Base-by-base conservation (phyloP, 331 rosid species). In the Malus hybrid region DNA sequence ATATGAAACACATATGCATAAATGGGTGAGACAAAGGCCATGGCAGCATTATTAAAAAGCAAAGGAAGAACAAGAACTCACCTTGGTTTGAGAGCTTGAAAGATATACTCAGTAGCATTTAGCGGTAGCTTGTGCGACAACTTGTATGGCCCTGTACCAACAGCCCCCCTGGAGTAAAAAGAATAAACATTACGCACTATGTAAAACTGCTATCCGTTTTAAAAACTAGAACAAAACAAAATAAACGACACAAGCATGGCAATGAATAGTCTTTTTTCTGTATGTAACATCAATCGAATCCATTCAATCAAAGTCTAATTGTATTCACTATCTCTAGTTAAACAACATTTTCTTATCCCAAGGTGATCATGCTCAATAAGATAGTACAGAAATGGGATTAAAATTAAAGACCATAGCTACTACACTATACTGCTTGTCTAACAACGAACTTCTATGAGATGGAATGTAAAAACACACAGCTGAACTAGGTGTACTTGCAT, bases 41-140 rank as follows among this genome's bases (percentile, higher is more conserved):
- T 6, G 39, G 34, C 39, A 57, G 63, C n/a, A 53, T 56, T 42
- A 58, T 60, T 56, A 75, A 76, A 75, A 48, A 3, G 19, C 30
- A 70, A 19, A 7, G 58, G 4, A 57, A 64, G 29, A 74, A 42
- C 19, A 14, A 26, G 33, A 58, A 63, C 68, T 74, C 78, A 90
- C 96, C 96, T 90, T 68, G 96, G 96, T 75, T 82, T 88, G 63
- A 90, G 87, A 74, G 93, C 90, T 73, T 88, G 91, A 56, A 86
- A 80, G 78, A 90, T 86, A 71, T 90, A 90, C 50, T 86, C 85
- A n/a, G 93, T 88, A 73, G 84, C 89, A 86, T 90, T 90, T 56
- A 63, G 75, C 6, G 93, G 89, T 65, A 90, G 87, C 62, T 78
- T 88, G 46, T 83, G 93, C 70, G 63, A 64, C 82, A 84, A 75